phyloP scores from a whole-genome alignment of 495 filamentous ascomycete genomes.

The Durotheca rogersii region DNA sequence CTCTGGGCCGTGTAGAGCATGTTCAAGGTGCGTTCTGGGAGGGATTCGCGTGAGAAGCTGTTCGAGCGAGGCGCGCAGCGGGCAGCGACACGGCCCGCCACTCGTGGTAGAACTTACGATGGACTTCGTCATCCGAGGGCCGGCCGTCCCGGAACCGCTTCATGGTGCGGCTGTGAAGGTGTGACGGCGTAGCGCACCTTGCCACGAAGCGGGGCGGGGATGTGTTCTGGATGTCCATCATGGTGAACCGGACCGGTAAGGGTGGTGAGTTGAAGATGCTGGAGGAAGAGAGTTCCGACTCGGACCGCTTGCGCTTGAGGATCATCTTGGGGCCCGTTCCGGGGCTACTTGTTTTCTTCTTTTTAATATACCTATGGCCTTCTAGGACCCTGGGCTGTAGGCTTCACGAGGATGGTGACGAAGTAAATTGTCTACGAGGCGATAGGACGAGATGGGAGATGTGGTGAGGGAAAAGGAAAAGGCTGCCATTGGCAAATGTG shows the following conservation, averaged over 20 bases:
- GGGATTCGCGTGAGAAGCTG: slow-evolving; percentile 9
- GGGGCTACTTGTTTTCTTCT: background rate
- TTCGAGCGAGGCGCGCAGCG: background rate
- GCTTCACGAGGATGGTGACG: too few species aligned
- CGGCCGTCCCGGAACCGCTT: slow-evolving; percentile 53
- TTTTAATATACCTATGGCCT: too few species aligned
- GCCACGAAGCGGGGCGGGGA: slow-evolving; percentile 10
- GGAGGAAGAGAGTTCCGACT: slow-evolving; percentile 48
- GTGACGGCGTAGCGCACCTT: slow-evolving; percentile 16
- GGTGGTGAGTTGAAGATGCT: slow-evolving; percentile 42
- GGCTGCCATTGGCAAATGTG: slow-evolving; percentile 17
- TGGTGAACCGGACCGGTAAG: slow-evolving; percentile 15
- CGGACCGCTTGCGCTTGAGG: slow-evolving; percentile 55
- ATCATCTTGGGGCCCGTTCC: slow-evolving; percentile 38
- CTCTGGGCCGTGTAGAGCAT: slow-evolving; percentile 51
- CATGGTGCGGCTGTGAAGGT: slow-evolving; percentile 47
- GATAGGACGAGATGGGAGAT: slow-evolving; percentile 13
- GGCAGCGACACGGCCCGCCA: slow-evolving; percentile 7
- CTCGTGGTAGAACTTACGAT: slow-evolving; percentile 42
- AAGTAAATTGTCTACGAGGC: slow-evolving; percentile 4
- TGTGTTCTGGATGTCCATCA: slow-evolving; percentile 20
- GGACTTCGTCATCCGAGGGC: slow-evolving; percentile 49
- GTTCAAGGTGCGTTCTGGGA: slow-evolving; percentile 48
- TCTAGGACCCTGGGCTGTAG: too few species aligned
- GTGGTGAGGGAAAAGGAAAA: background rate